Base-by-base conservation (phyloP, 2,329 filamentous ascomycete genomes). In the Stemphylium beticola region DNA sequence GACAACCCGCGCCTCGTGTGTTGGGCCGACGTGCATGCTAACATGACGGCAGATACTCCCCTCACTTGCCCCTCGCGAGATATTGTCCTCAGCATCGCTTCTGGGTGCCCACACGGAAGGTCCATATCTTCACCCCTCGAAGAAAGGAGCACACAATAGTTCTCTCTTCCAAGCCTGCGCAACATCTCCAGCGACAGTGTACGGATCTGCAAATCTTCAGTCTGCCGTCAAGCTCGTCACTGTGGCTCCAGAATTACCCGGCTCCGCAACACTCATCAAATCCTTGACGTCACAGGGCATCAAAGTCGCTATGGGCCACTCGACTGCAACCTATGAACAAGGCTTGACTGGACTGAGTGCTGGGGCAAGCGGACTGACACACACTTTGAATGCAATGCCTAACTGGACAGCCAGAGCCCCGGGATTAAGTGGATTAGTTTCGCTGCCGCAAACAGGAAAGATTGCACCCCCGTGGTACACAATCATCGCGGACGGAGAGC, bases 31-130 rank as follows among this genome's bases (percentile, higher is more conserved):
- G 40, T 15, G 4, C 32, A 33, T 34, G 50, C 65, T 65, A 15
- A 54, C 34, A 22, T 9, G 2, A n/a, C 36, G 32, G 4, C 57
- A 79, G 80, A 79, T 82, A 34, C 75, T 84, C 4, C 81, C 82
- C 0, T 76, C 72, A 18, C 72, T 84, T 3, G 65, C 61, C 18
- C 81, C 82, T 12, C 73, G 76, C 18, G 63, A 74, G 10, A 77
- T 80, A 44, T 55, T 73, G 9, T 60, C 67, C 12, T 76, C 77
- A 4, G 82, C 83, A n/a, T 76, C 78, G 15, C 74, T 85, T 5
- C 77, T 85, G 1, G 83, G 83, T 26, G 82, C 82, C n/a, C 83
- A 85, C 62, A 76, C 77, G 15, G 83, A 85, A 76, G 83, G 83
- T 2, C 83, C 83, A 7, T 85, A 82, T 61, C 77, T 85, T 5